A percentile compares a stretch with the other conserved stretches of the same genome.
phyloP scores from a whole-genome alignment of 257 asterid species.

The Solanum tarapatanum region DNA sequence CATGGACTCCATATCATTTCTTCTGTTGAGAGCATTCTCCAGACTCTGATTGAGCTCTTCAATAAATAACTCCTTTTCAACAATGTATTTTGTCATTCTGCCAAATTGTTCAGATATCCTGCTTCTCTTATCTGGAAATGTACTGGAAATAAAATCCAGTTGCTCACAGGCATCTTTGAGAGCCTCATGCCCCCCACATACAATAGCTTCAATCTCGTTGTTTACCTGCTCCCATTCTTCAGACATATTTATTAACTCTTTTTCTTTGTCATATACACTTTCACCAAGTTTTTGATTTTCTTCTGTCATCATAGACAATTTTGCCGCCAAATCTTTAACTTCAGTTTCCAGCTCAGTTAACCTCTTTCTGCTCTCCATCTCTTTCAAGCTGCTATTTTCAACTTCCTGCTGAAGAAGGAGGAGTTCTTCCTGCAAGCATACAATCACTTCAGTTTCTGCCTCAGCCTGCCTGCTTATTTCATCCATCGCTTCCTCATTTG shows the following conservation, averaged over 20 bases:
- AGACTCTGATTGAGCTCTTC: constrained; percentile 65
- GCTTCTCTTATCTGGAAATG: constrained; percentile 34
- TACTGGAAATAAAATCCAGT: constrained; percentile 39
- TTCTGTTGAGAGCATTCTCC: constrained; percentile 52
- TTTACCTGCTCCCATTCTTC: constrained; percentile 51
- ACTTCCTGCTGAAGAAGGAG: constrained; percentile 70
- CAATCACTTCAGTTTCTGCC: constrained; percentile 96
- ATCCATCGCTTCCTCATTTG: constrained; percentile 63
- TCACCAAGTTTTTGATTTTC: constrained; percentile 45
- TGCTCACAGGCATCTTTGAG: constrained; percentile 57
- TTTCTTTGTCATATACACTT: constrained; percentile 45
- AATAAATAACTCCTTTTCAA: constrained; percentile 56
- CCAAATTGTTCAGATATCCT: constrained; percentile 60
- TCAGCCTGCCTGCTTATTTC: constrained; percentile 88
- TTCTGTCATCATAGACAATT: constrained; percentile 20
- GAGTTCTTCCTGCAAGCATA: constrained; percentile 95
- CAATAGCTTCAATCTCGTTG: constrained; percentile 55
- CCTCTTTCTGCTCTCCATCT: constrained; percentile 42
- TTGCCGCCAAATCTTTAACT: constrained; percentile 39
- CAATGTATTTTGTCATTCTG: constrained; percentile 39
- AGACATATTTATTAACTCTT: constrained; percentile 23
- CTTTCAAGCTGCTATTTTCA: constrained; percentile 47
- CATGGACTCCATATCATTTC: constrained; percentile 77
- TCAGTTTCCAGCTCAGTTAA: constrained; percentile 31
- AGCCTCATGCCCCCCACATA: constrained; percentile 59